A percentile compares a stretch with the other conserved stretches of the same genome.
Evolutionary conservation across 2,329 filamentous ascomycete species (phyloP).

Genomic region (Pseudopyricularia cyperi): DNA sequence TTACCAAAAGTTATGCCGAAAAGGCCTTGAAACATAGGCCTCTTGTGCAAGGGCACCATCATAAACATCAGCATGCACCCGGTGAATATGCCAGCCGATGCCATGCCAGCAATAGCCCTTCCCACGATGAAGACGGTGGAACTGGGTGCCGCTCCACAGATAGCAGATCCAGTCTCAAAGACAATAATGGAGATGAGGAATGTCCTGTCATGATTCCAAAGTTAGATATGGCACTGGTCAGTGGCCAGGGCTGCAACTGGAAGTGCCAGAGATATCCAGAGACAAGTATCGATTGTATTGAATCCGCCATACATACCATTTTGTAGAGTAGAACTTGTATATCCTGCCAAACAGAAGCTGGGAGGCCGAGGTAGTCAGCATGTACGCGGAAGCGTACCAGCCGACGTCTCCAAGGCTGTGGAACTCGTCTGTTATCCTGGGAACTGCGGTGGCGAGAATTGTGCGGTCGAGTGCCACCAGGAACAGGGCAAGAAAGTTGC

Average conservation of each 20-base stretch:
- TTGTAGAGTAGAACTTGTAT: slow-evolving; percentile 39
- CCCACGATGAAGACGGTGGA: slow-evolving; percentile 42
- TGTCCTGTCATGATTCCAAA: slow-evolving; percentile 13
- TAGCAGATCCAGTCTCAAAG: slow-evolving; percentile 40
- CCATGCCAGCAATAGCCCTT: slow-evolving; percentile 42
- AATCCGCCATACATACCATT: slow-evolving; percentile 18
- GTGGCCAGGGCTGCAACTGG: no score
- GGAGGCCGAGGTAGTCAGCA: slow-evolving; percentile 44
- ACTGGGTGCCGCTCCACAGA: slow-evolving; percentile 40
- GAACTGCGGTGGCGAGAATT: slow-evolving; percentile 42
- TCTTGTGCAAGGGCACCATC: slow-evolving; percentile 45
- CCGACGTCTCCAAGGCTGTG: slow-evolving; percentile 45
- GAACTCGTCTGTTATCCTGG: slow-evolving; percentile 43
- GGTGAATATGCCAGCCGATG: slow-evolving; percentile 43
- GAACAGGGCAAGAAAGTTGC: slow-evolving; percentile 41
- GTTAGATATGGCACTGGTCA: not conserved
- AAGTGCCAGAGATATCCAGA: not conserved
- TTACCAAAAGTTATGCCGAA: slow-evolving; percentile 36
- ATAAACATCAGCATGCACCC: slow-evolving; percentile 43
- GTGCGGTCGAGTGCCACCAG: slow-evolving; percentile 44
- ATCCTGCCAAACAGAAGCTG: slow-evolving; percentile 40
- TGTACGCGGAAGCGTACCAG: slow-evolving; percentile 51
- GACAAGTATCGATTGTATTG: not conserved
- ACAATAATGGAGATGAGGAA: slow-evolving; percentile 34
- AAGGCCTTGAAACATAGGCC: slow-evolving; percentile 43